phyloP scores from a whole-genome alignment of 164 flowering plant genomes.

The Piper betle region DNA sequence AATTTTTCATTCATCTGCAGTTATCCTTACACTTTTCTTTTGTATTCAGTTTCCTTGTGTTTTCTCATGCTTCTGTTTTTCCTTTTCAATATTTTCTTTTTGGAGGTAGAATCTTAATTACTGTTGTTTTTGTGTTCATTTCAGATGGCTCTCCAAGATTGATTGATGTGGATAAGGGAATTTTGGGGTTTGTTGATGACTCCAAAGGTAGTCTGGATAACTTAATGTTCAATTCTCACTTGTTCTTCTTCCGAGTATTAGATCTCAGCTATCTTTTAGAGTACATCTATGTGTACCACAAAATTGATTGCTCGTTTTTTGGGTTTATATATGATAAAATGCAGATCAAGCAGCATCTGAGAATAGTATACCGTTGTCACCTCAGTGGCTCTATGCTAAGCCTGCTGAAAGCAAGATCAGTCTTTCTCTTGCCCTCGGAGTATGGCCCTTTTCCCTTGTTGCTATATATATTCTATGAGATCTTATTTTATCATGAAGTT shows the following conservation, averaged over 20 bases:
- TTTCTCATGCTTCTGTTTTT: background rate
- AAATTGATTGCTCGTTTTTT: background rate
- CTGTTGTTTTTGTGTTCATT: background rate
- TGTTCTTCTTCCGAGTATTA: background rate
- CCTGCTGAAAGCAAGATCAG: conserved; percentile 50
- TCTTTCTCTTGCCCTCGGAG: conserved; percentile 14
- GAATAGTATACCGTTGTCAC: conserved; percentile 75
- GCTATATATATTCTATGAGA: background rate
- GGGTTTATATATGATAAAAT: conserved; percentile 2
- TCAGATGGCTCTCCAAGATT: conserved; percentile 32
- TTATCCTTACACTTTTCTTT: background rate
- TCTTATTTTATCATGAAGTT: background rate
- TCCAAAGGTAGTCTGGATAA: conserved; percentile 5
- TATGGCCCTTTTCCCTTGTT: conserved; percentile 1
- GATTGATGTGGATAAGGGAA: conserved; percentile 36
- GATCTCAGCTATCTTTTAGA: no score
- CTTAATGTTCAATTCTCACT: background rate
- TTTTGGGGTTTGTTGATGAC: conserved; percentile 41
- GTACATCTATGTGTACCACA: background rate
- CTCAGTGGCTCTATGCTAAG: conserved; percentile 89
- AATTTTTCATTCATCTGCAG: no score
- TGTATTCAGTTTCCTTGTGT: background rate
- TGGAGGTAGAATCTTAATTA: background rate
- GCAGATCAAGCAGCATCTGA: conserved; percentile 63
- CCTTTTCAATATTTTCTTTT: background rate